phyloP scores from a whole-genome alignment of 176 grass and related monocot genomes.

The Carex kokanica region DNA sequence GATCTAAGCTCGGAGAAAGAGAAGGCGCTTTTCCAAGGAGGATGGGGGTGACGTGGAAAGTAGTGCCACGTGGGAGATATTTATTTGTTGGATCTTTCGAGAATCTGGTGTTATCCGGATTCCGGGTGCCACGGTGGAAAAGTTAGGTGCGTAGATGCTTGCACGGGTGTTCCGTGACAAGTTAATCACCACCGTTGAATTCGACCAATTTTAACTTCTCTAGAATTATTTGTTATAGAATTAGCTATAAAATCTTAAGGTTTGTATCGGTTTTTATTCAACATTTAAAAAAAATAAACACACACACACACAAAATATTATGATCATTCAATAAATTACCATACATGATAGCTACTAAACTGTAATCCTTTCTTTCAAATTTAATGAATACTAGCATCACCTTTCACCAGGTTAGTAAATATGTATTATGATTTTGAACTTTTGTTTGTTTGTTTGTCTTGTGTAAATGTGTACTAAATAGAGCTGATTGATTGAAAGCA shows the following conservation, averaged over 20 bases:
- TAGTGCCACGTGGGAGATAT: not conserved
- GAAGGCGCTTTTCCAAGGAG: constrained; percentile 33
- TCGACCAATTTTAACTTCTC: not conserved
- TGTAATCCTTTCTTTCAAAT: not conserved
- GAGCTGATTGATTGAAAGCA: too few species aligned
- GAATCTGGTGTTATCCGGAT: constrained; percentile 45
- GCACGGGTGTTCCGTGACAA: constrained; percentile 51
- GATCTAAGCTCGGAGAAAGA: not conserved
- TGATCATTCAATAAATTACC: not conserved
- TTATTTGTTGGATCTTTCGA: constrained; percentile 20
- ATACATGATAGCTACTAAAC: not conserved
- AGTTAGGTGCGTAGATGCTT: constrained; percentile 11
- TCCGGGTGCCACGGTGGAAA: constrained; percentile 12
- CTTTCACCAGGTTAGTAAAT: not conserved
- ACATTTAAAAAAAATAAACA: not conserved
- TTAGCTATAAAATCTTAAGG: too few species aligned
- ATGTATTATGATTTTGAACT: not conserved
- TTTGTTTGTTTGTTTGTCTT: not conserved
- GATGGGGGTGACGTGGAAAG: constrained; percentile 26
- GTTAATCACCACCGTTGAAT: constrained; percentile 15
- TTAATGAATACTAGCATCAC: not conserved
- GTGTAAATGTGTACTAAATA: not conserved
- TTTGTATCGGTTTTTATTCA: too few species aligned
- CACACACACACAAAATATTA: not conserved
- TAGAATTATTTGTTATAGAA: not conserved